Evolutionary conservation across 441 rosid species (phyloP).

Genomic region (Populus hybrid): DNA sequence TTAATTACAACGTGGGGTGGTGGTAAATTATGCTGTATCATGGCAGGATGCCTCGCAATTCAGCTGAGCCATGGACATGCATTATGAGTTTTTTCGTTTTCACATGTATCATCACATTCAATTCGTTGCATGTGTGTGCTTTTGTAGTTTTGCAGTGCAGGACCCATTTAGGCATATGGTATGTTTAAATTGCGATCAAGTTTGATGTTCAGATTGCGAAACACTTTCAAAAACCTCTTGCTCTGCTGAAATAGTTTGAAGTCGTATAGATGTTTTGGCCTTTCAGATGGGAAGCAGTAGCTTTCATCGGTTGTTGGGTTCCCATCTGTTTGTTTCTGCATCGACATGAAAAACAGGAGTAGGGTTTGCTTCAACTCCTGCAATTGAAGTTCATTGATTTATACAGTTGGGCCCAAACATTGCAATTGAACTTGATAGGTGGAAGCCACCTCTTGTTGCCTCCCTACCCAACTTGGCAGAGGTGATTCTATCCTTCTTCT

Average conservation of each 20-base stretch:
- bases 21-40: background rate
- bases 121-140: background rate
- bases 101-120: background rate
- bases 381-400: slow-evolving; percentile 25
- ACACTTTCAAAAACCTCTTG: background rate
- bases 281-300: background rate
- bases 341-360: background rate
- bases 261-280: background rate
- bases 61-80: background rate
- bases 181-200: background rate
- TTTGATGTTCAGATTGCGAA: background rate
- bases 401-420: slow-evolving; percentile 37
- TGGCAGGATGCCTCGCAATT: background rate
- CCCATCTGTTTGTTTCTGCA: slow-evolving; percentile 7
- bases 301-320: slow-evolving; percentile 22
- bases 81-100: background rate
- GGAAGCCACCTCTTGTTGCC: slow-evolving; percentile 43
- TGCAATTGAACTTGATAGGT: slow-evolving; percentile 34
- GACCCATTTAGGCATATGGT: background rate
- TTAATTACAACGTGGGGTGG: background rate
- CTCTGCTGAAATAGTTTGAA: background rate
- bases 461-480: slow-evolving; percentile 21
- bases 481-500: slow-evolving; percentile 19
- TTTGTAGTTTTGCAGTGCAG: background rate
- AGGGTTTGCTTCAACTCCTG: slow-evolving; percentile 1